Evolutionary conservation across 306 rosid genomes (phyloP).

Genomic region (Fragaria ananassa): DNA sequence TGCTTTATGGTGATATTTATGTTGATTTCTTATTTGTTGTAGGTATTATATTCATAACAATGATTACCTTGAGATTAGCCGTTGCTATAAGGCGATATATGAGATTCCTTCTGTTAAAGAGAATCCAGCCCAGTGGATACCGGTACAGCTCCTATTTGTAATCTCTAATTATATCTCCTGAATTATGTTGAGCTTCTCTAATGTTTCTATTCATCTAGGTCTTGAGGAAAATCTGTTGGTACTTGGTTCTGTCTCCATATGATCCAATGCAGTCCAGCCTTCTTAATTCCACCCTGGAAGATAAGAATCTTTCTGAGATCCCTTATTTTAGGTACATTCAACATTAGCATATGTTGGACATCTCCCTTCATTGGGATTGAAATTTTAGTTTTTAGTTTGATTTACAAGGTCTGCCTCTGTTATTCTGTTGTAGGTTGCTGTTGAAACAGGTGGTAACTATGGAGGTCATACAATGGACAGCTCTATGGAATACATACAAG

Average conservation of each 20-base stretch:
- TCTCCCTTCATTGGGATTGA: not conserved
- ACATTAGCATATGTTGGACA: not conserved
- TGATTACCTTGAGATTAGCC: conserved; percentile 89
- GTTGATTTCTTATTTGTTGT: conserved; percentile 19
- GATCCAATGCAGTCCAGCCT: conserved; percentile 96
- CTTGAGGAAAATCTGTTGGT: conserved; percentile 87
- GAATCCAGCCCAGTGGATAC: conserved; percentile 61
- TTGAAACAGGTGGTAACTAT: conserved; percentile 85
- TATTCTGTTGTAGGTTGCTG: conserved; percentile 46
- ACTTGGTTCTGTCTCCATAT: conserved; percentile 74
- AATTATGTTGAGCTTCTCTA: conserved; percentile 37
- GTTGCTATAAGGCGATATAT: conserved; percentile 80
- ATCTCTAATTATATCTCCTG: not conserved
- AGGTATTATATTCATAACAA: conserved; percentile 76
- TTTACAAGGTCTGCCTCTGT: conserved; percentile 10
- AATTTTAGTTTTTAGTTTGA: conserved; percentile 11
- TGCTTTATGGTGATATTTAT: conserved; percentile 65
- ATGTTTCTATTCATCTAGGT: conserved; percentile 38
- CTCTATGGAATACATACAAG: conserved; percentile 71
- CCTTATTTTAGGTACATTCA: conserved; percentile 58
- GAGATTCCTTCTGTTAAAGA: conserved; percentile 80
- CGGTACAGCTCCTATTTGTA: conserved; percentile 37
- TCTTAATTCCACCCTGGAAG: conserved; percentile 86
- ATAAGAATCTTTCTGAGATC: conserved; percentile 78
- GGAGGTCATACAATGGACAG: conserved; percentile 92